Evolutionary conservation across 2,329 filamentous ascomycete genomes (phyloP), one percentile per base, ranked within the genome.

Genomic region (Fusarium buharicum): DNA sequence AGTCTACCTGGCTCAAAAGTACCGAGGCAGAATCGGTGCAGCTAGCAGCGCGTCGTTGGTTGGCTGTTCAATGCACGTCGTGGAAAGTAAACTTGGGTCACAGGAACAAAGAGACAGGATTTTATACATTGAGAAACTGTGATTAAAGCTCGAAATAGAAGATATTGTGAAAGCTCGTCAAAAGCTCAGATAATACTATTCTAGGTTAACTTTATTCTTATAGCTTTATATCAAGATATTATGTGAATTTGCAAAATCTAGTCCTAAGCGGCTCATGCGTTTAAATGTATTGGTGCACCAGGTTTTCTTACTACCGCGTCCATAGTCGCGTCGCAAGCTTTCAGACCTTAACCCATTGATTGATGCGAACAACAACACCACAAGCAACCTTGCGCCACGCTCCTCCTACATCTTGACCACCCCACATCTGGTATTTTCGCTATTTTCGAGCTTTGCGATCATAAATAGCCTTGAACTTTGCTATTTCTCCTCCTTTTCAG

Each of bases 1-100:
- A 37, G 45, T 56, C 43, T 70, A 76, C 73, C 34, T 70, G 18
- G n/a, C 30, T 20, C 38, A 48, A 36, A 64, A 41, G 73, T 74
- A 71, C 55, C 68, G 30, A 72, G 67, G 68, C 67, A 70, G 64
- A 71, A 43, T 68, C 47, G 40, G 27, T 28, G 22, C 22, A 31
- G 38, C 50, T 43, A 51, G 24, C 31, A 28, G 55, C 70, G 67
- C 64, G 62, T 62, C 50, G n/a, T 58, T 54, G 51, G 45, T 58
- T 62, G 56, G 66, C n/a, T 18, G 28, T 28, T 50, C n/a, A 13
- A 38, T 27, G 3, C 16, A 49, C 41, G 56, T 40, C 36, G 31
- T 48, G 13, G 37, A 39, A 39, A 39, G 17, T 39, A 39, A 39
- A 39, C 20, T 39, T 39, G 13, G 37, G 13, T n/a, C 37, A 39